Evolutionary conservation across 768 basidiomycete genomes (phyloP).

Genomic region (Russula emetica): DNA sequence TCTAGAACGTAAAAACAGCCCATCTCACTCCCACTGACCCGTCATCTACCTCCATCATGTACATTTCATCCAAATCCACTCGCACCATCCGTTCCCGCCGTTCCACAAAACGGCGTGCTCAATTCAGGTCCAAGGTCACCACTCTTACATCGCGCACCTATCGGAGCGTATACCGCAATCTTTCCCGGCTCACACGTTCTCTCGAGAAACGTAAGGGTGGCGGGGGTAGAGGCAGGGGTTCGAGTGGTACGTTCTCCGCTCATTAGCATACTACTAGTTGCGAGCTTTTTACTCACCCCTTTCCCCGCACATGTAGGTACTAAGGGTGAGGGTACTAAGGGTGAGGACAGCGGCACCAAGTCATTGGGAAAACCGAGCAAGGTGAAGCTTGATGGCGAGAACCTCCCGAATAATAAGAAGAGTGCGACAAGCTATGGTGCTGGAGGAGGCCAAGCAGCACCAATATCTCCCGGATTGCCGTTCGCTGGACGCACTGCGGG

Average conservation of each 20-base stretch:
- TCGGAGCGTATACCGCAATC: neutral
- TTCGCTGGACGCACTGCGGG: conserved; percentile 31
- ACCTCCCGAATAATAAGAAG: conserved; percentile 15
- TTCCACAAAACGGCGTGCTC: neutral
- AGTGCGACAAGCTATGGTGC: conserved; percentile 29
- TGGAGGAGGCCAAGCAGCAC: conserved; percentile 23
- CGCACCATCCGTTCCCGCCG: neutral
- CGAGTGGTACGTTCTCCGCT: conserved; percentile 1
- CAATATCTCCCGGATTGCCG: conserved; percentile 28
- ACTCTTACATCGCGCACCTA: neutral
- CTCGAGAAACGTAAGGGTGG: conserved; percentile 21
- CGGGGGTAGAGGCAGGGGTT: conserved; percentile 14
- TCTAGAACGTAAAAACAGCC: neutral
- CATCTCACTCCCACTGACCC: neutral
- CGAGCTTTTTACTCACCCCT: neutral
- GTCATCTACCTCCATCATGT: neutral
- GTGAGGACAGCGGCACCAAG: conserved; percentile 10
- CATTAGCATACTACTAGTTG: neutral
- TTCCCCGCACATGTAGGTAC: neutral
- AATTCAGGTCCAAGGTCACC: neutral
- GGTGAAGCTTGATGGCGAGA: neutral
- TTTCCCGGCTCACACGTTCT: neutral
- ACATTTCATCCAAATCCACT: conserved; percentile 2
- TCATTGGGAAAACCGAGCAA: neutral
- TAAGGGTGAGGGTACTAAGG: too few relatives aligned